Conservation (phyloP, 768 basidiomycete species). For the Macrolepiota fuliginosa region DNA sequence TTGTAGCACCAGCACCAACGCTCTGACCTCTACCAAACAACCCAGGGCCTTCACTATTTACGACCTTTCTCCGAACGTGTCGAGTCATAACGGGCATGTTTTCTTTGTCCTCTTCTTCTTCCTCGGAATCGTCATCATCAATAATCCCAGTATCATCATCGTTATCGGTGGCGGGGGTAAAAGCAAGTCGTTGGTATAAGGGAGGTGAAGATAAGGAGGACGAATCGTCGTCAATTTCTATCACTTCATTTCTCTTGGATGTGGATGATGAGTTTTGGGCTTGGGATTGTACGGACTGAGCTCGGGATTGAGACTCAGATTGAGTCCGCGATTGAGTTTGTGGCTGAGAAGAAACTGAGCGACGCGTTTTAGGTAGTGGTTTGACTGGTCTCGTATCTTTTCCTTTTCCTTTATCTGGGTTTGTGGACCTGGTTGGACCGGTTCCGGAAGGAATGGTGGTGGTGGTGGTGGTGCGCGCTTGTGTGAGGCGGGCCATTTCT, state of each 20-base stretch:
- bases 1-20: background rate
- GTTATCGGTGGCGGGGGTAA: conserved; percentile 41
- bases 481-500: background rate
- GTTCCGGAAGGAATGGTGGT: too few relatives aligned
- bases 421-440: too few relatives aligned
- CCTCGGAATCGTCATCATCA: conserved; percentile 19
- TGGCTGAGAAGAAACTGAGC: background rate
- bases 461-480: background rate
- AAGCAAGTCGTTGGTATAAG: conserved; percentile 16
- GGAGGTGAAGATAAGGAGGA: background rate
- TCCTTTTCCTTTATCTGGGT: background rate
- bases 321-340: background rate
- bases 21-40: conserved; percentile 4
- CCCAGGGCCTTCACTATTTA: conserved; percentile 1
- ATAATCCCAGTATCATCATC: conserved; percentile 21
- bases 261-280: background rate
- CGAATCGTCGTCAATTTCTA: background rate
- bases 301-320: too few relatives aligned
- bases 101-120: conserved; percentile 61
- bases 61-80: conserved; percentile 42
- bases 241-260: background rate
- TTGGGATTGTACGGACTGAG: too few relatives aligned
- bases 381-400: background rate
- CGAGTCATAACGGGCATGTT: conserved; percentile 53
- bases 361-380: conserved; percentile 2